A percentile compares a stretch with the other conserved stretches of the same genome.
These are phyloP conservation scores for Clavariopsis aquatica DNA, from an alignment of 495 filamentous ascomycete genomes.

Conservation along the genomic window DNA sequence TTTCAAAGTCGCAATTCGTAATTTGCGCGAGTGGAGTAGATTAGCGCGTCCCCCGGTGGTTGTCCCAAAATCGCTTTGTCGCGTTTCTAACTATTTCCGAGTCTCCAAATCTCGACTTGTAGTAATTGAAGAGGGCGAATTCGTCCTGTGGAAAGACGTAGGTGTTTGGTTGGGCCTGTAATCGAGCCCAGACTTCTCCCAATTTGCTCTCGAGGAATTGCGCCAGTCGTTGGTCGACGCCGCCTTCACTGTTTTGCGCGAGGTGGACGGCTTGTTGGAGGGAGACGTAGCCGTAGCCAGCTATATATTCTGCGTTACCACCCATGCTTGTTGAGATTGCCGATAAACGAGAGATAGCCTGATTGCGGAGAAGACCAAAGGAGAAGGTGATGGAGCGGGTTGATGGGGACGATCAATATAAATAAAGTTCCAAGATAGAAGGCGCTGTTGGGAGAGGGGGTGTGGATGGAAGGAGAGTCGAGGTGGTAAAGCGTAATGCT, in stretches of 20 bases:
- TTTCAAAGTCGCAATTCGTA: background rate
- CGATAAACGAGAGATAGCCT: constrained; percentile 25
- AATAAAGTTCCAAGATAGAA: background rate
- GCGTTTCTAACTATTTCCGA: constrained; percentile 49
- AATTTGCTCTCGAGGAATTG: constrained; percentile 60
- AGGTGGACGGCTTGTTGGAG: constrained; percentile 63
- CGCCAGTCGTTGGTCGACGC: constrained; percentile 54
- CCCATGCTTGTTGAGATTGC: constrained; percentile 36
- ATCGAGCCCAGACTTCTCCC: constrained; percentile 60
- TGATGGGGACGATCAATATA: background rate
- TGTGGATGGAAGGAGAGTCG: constrained; percentile 9
- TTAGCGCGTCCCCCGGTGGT: constrained; percentile 39
- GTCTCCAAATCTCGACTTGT: constrained; percentile 59
- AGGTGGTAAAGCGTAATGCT: constrained; percentile 10
- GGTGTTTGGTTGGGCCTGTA: constrained; percentile 58
- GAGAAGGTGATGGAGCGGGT: constrained; percentile 13
- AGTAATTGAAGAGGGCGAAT: constrained; percentile 79
- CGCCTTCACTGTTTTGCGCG: constrained; percentile 63
- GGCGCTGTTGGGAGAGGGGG: background rate
- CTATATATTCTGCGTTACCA: constrained; percentile 40
- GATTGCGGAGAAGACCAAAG: constrained; percentile 25
- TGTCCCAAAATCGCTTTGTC: constrained; percentile 55
- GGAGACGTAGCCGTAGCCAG: constrained; percentile 44
- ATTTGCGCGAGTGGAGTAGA: background rate
- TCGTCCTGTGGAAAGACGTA: constrained; percentile 71